A percentile compares a stretch with the other conserved stretches of the same genome.
phyloP scores from a whole-genome alignment of 768 basidiomycete genomes.

The Tylopilus felleus region DNA sequence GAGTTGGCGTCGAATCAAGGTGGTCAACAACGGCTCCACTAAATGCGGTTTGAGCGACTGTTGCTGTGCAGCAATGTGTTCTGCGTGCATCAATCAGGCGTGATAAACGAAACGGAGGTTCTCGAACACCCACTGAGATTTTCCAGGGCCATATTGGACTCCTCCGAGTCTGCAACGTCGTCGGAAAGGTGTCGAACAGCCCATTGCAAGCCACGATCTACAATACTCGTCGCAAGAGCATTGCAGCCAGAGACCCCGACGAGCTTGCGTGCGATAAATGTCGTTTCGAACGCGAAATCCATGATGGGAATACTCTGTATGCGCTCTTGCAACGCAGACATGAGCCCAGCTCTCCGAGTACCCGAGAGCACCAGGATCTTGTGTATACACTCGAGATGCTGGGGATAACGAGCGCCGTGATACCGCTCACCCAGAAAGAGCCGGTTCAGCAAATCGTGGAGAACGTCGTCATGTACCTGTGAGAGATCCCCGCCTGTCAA shows the following conservation, averaged over 20 bases:
- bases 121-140: constrained; percentile 37
- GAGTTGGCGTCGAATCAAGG: constrained; percentile 60
- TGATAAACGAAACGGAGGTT: background rate
- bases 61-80: constrained; percentile 8
- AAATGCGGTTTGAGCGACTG: constrained; percentile 46
- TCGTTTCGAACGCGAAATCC: constrained; percentile 28
- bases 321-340: constrained; percentile 22
- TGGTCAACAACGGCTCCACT: constrained; percentile 68
- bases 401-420: background rate
- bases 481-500: constrained; percentile 19
- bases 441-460: constrained; percentile 31
- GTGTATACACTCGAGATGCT: constrained; percentile 25
- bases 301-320: constrained; percentile 27
- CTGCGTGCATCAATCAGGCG: constrained; percentile 8
- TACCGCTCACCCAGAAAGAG: constrained; percentile 11
- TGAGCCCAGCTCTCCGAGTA: constrained; percentile 16
- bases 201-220: constrained; percentile 52
- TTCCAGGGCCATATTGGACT: constrained; percentile 23
- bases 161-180: constrained; percentile 27
- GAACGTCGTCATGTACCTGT: constrained; percentile 21
- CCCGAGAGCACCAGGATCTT: constrained; percentile 29
- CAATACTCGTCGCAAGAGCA: constrained; percentile 29
- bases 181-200: constrained; percentile 45
- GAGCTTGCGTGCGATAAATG: constrained; percentile 34
- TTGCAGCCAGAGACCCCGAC: constrained; percentile 21